Conservation (phyloP, 176 grass and related monocot species). For the Lolium perenne region DNA sequence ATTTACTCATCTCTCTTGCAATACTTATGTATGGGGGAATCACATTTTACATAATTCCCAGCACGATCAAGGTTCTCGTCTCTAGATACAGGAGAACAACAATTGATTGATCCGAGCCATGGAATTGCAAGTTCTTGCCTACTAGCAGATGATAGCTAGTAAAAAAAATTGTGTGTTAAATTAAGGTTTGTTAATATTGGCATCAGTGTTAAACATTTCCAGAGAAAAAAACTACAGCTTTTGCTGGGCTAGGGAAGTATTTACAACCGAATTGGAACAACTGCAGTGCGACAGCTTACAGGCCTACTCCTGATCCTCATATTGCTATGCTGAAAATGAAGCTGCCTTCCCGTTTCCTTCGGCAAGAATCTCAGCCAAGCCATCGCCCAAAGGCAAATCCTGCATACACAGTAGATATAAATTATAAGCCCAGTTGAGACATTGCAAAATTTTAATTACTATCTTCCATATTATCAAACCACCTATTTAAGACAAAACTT, state of each 20-base stretch:
- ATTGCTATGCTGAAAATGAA: conserved; percentile 43
- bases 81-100: background rate
- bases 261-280: conserved; percentile 41
- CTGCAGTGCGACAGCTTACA: background rate
- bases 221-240: background rate
- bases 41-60: background rate
- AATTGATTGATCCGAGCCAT: background rate
- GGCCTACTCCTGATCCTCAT: conserved; percentile 22
- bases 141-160: background rate
- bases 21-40: background rate
- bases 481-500: background rate
- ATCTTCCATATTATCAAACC: background rate
- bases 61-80: background rate
- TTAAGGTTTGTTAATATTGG: background rate
- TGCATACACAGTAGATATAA: conserved; percentile 7
- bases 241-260: conserved; percentile 36
- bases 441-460: background rate
- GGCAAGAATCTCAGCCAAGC: conserved; percentile 38
- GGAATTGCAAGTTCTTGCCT: background rate
- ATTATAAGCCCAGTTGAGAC: background rate
- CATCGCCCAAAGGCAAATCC: conserved; percentile 36
- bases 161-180: background rate
- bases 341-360: conserved; percentile 5
- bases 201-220: background rate
- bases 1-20: background rate